Base-by-base conservation (phyloP, 352 stramenopile species). In the Blastocystis sp. region DNA sequence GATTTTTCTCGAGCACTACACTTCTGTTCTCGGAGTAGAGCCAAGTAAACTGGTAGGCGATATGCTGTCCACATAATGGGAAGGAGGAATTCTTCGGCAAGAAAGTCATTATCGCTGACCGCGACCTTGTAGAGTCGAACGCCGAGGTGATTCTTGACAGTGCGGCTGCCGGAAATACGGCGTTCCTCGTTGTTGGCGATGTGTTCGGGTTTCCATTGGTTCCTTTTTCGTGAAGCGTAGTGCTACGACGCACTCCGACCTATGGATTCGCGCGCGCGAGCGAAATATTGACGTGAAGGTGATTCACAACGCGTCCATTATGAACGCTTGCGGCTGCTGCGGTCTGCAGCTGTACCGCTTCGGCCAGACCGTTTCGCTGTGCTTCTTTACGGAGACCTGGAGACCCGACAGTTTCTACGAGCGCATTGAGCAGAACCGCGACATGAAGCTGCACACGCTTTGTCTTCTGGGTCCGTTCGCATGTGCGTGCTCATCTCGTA, bases 271-370 rank as follows among this genome's bases (percentile, higher is more conserved):
- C 71, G 95, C 95, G 0, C 90, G 93, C 86, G 91, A 97, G 88
- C 87, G 93, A 40, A 94, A 92, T 24, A 95, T 97, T 73, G 87
- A 92, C 64, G 94, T 98, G 9, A 91, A 98, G 87, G 92, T 98
- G 61, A 94, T 98, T 46, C 95, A 98, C 88, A 99, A 99, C 89
- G 95, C 95, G 8, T 97, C 92, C 16, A 95, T 98, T 87, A 99
- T 99, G 95, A 95, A 94, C 36, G 96, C 95, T 3, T 93, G 93
- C 11, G 95, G 91, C 48, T 92, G 91, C 32, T 98, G 94, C 88
- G 96, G 96, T 1, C 90, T 99, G 79, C 94, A 98, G 86, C 91
- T 99, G 11, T 99, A 99, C 90, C 96, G 94, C 63, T 99, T 97
- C 90, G 95, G 96, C 24, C 94, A 98, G 86, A 98, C 95, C 0